Base-by-base conservation (phyloP, 306 rosid genomes). In the Sesbania bispinosa region DNA sequence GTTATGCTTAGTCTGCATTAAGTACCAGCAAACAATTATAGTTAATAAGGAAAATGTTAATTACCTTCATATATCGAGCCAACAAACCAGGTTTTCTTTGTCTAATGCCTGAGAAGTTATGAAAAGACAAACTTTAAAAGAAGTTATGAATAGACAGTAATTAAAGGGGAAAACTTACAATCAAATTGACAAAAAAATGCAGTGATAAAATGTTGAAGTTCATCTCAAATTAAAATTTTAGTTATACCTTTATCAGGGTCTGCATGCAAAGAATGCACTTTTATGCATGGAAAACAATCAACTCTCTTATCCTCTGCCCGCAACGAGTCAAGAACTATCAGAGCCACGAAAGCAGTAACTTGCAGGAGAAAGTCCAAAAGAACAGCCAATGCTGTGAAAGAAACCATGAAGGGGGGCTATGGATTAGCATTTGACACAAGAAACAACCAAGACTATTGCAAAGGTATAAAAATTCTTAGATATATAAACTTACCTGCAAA, bases 321-420 rank as follows among this genome's bases (percentile, higher is more conserved):
- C 69, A 83, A 52, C 57, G 93, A 89, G 82, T 94, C 93, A 59
- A 94, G 89, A 73, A 74, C 96, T 77, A 94, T 94, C 74, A 91
- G 78, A 80, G 99, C 97, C 63, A 91, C 97, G 45, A 94, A 94
- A 57, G 96, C 97, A 38, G 99, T 89, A 76, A 91, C 97, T 88
- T 94, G 99, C 61, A 94, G 89, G 60, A 94, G 95, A 78, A 94
- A 91, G 82, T 94, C 99, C 85, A 94, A 75, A 61, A 94, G 91
- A 77, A 94, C 93, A 32, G 97, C 99, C 62, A 94, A 84, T 73
- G 99, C 99, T 94, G 96, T 76, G 82, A 74, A 84, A 73, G 77
- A 80, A 82, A 54, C 65, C 21, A 10, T 48, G 77, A 84, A 82
- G 75, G 71, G 69, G 48, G 64, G 53, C 52, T 51, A 59, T 67